A percentile compares a stretch with the other conserved stretches of the same genome.
phyloP scores from a whole-genome alignment of 345 rosid species.

The Acer campestre region DNA sequence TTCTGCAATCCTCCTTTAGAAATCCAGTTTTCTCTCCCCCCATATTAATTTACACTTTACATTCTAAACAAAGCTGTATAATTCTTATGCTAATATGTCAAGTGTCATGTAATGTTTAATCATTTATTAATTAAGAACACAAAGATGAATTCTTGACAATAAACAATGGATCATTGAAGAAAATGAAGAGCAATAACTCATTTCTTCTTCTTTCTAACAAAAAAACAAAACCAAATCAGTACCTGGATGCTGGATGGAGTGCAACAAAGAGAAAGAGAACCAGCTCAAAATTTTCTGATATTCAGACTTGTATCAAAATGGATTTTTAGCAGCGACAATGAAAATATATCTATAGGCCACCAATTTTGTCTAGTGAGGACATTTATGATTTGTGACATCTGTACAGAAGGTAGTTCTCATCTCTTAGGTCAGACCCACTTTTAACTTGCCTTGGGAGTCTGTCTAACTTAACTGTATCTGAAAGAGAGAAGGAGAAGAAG shows the following conservation, averaged over 20 bases:
- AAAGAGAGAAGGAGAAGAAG: conserved; percentile 13
- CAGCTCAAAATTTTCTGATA: neutral
- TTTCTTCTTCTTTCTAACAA: neutral
- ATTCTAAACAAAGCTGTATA: too few species aligned
- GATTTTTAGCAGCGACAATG: neutral
- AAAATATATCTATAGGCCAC: neutral
- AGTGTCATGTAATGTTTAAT: neutral
- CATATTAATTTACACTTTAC: too few species aligned
- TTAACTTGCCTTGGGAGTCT: conserved; percentile 29
- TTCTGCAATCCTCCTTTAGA: too few species aligned
- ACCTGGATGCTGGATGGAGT: neutral
- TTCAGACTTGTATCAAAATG: neutral
- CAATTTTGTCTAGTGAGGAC: neutral
- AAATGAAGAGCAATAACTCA: neutral
- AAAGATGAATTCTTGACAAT: neutral
- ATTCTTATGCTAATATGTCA: too few species aligned
- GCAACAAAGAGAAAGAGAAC: neutral
- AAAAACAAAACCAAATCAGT: neutral
- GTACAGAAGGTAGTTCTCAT: neutral
- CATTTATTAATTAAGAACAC: neutral
- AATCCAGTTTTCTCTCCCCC: too few species aligned
- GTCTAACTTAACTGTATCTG: conserved; percentile 12
- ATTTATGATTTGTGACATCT: neutral
- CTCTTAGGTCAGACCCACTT: conserved; percentile 12
- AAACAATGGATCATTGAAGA: neutral